Evolutionary conservation across 768 basidiomycete species (phyloP).

Genomic region (Tylopilus intermedius): DNA sequence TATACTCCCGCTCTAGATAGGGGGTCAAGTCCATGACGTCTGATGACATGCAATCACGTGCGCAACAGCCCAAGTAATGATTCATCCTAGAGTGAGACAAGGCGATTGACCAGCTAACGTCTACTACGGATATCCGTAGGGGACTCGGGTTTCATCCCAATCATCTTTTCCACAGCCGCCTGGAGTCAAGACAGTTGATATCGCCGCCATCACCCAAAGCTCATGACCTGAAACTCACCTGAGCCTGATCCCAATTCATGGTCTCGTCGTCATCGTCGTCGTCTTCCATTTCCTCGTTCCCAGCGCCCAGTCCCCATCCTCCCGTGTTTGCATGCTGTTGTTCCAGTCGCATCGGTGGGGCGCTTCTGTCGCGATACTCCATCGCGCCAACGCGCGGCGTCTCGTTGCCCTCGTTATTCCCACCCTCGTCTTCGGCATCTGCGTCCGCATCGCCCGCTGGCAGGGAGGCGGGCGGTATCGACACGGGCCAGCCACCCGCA

Average conservation of each 20-base stretch:
- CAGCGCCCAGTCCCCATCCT: slow-evolving; percentile 70
- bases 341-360: slow-evolving; percentile 33
- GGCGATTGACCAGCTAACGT: slow-evolving; percentile 16
- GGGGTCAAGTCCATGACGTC: slow-evolving; percentile 14
- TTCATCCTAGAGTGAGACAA: slow-evolving; percentile 2
- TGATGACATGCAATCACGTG: slow-evolving; percentile 13
- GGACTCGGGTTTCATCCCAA: slow-evolving; percentile 42
- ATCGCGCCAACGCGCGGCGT: slow-evolving; percentile 53
- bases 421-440: slow-evolving; percentile 31
- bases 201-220: not conserved
- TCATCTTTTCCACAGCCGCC: slow-evolving; percentile 57
- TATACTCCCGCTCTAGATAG: slow-evolving; percentile 6
- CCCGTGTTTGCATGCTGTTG: slow-evolving; percentile 46
- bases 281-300: slow-evolving; percentile 53
- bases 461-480: not conserved
- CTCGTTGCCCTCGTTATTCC: slow-evolving; percentile 48
- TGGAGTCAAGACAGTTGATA: slow-evolving; percentile 17
- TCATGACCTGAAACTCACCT: slow-evolving; percentile 36
- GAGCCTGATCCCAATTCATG: slow-evolving; percentile 66
- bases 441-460: slow-evolving; percentile 28
- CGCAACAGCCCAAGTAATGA: not conserved
- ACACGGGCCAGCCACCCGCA: slow-evolving; percentile 14
- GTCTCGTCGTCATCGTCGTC: slow-evolving; percentile 65
- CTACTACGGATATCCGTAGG: slow-evolving; percentile 24
- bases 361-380: slow-evolving; percentile 15